Evolutionary conservation across 1,284 basidiomycete species (phyloP), one percentile per base, ranked within the genome.

Genomic region (Porogramme epimiltina): DNA sequence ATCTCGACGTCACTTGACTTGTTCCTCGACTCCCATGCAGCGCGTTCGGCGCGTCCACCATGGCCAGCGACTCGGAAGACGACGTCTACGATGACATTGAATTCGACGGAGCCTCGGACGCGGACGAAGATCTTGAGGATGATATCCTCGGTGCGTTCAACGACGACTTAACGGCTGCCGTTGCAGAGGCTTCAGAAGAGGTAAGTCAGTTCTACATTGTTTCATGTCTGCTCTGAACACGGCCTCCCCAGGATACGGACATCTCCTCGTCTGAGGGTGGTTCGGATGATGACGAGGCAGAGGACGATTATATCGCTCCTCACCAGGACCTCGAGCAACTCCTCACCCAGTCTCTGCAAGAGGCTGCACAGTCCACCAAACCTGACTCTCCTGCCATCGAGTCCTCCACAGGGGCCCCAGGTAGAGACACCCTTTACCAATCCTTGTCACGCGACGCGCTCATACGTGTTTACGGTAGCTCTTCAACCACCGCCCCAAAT

Each of bases 11-110:
- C 57, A 61, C 55, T 59, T 62, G 51, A 55, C 55, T 31, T 31
- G 8, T 38, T 47, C 39, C 40, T 54, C 45, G 47, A 52, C 50
- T 47, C 44, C 31, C 51, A 56, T 55, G 45, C 25, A 42, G 38
- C 44, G 43, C 42, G 47, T 56, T 44, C 38, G 45, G 33, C 40
- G 48, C 49, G 33, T 49, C 44, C 39, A 56, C 53, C 62, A 85
- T 85, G 83, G 66, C 74, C 25, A 82, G 77, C 64, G 86, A 88
- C 65, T 86, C 83, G 16, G 87, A 89, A 53, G 49, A 75, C 48
- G 84, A 85, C 52, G 80, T 75, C 46, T 73, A 84, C 45, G 82
- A 83, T 36, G 73, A 73, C 49, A 73, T 74, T 48, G 66, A 77
- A 25, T 75, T 73, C 34, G 79, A 80, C 37, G 76, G 76, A 24